These are phyloP conservation scores for Fusarium metavorans DNA, from an alignment of 2,329 filamentous ascomycete species.

Conservation along the genomic window DNA sequence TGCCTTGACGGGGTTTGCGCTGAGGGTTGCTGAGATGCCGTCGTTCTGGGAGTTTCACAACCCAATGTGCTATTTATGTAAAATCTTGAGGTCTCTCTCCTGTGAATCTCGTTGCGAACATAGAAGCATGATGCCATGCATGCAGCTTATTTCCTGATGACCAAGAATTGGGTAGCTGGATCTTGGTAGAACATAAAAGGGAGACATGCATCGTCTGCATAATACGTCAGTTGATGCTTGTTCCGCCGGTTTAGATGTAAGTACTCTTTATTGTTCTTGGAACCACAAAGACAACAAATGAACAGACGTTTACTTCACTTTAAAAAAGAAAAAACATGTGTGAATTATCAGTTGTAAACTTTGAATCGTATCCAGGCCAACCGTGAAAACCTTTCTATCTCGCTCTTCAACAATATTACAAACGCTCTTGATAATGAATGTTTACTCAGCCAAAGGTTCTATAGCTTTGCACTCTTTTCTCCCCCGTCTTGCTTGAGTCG, in stretches of 20 bases:
- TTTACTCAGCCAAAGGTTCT: neutral
- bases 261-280: neutral
- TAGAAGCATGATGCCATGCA: neutral
- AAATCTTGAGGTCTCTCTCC: neutral
- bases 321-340: neutral
- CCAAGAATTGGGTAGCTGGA: neutral
- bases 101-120: neutral
- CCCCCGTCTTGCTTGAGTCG: constrained; percentile 58
- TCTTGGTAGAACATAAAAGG: neutral
- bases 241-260: neutral
- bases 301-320: neutral
- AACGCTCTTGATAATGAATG: neutral
- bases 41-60: neutral
- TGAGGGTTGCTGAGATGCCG: neutral
- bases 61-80: neutral
- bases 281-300: neutral
- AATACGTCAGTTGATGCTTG: neutral
- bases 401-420: neutral
- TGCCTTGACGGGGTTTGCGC: neutral
- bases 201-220: neutral
- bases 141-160: neutral
- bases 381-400: neutral
- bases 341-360: neutral
- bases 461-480: constrained; percentile 52
- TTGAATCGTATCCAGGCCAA: neutral